Evolutionary conservation across 768 basidiomycete species (phyloP).

Genomic region (Pulveroboletus sp.): DNA sequence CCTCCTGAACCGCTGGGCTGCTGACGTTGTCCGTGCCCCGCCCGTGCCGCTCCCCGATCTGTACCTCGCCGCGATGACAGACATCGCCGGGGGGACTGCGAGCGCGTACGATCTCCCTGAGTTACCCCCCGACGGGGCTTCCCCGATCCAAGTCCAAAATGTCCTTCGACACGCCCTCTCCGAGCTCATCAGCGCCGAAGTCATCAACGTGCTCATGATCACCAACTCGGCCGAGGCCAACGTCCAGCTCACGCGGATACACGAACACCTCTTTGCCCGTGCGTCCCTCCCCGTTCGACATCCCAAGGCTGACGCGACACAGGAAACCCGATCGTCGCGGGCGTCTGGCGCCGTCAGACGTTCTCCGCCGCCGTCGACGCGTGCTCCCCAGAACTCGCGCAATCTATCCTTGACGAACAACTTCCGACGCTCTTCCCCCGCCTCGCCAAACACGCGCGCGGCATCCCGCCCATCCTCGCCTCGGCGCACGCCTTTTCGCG

Average conservation of each 20-base stretch:
- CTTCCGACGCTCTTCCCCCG: constrained; percentile 60
- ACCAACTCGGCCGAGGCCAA: constrained; percentile 86
- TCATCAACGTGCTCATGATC: constrained; percentile 82
- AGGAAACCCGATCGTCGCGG: constrained; percentile 87
- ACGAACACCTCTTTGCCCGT: constrained; percentile 86
- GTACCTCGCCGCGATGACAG: constrained; percentile 55
- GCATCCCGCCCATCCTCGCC: constrained; percentile 58
- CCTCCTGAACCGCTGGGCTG: constrained; percentile 84
- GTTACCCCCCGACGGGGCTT: constrained; percentile 38
- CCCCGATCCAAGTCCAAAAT: constrained; percentile 72
- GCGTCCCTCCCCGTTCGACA: constrained; percentile 28
- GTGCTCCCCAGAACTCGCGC: constrained; percentile 67
- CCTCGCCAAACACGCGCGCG: constrained; percentile 41
- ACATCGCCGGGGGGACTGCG: constrained; percentile 47
- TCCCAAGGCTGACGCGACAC: not conserved
- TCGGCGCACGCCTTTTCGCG: constrained; percentile 77
- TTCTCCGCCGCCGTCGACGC: constrained; percentile 82
- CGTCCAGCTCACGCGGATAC: constrained; percentile 77
- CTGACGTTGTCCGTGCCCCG: constrained; percentile 60
- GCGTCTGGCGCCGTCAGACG: constrained; percentile 87
- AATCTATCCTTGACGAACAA: constrained; percentile 65
- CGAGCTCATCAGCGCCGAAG: constrained; percentile 67
- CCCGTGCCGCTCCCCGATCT: constrained; percentile 51
- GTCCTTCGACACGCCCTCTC: constrained; percentile 78
- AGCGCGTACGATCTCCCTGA: constrained; percentile 37